Percentiles rank a stretch among this genome's conserved stretches.
These are phyloP conservation scores for Penicillium pulvis DNA, from an alignment of 495 filamentous ascomycete genomes.

Conservation along the genomic window DNA sequence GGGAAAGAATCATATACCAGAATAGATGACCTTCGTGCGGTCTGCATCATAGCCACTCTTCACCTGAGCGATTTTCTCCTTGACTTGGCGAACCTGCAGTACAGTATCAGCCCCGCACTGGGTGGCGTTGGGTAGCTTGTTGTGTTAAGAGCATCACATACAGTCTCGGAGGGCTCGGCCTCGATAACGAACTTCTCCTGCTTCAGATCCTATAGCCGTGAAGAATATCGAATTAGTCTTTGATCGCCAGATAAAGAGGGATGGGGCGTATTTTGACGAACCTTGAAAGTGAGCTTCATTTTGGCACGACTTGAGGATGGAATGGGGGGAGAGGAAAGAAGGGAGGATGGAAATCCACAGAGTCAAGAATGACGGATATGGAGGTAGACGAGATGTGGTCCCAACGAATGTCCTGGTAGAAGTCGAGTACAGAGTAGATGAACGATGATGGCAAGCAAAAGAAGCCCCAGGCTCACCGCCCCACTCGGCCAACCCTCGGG, in stretches of 20 bases:
- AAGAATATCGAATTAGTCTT: background rate
- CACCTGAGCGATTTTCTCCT: constrained; percentile 83
- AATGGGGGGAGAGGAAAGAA: constrained; percentile 15
- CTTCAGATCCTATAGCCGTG: constrained; percentile 76
- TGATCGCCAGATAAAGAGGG: constrained; percentile 16
- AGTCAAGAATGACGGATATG: background rate
- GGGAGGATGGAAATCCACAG: constrained; percentile 9
- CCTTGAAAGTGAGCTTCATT: constrained; percentile 89
- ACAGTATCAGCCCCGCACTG: constrained; percentile 38
- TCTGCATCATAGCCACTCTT: constrained; percentile 85
- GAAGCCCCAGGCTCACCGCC: constrained; percentile 10
- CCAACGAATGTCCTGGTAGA: constrained; percentile 10
- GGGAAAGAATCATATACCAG: constrained; percentile 56
- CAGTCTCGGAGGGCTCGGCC: constrained; percentile 87
- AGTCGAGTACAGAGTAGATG: constrained; percentile 13
- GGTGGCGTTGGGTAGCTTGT: constrained; percentile 13
- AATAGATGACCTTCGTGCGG: constrained; percentile 94
- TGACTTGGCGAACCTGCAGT: constrained; percentile 78
- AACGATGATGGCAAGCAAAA: constrained; percentile 13
- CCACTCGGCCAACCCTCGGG: constrained; percentile 2
- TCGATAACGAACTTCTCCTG: constrained; percentile 97
- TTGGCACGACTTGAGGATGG: constrained; percentile 34
- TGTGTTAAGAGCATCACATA: constrained; percentile 42
- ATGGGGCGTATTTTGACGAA: constrained; percentile 32
- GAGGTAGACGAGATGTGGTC: constrained; percentile 1